Evolutionary conservation across 2,329 filamentous ascomycete genomes (phyloP), one percentile per base, ranked within the genome.

Genomic region (Tolypocladium tundrense): DNA sequence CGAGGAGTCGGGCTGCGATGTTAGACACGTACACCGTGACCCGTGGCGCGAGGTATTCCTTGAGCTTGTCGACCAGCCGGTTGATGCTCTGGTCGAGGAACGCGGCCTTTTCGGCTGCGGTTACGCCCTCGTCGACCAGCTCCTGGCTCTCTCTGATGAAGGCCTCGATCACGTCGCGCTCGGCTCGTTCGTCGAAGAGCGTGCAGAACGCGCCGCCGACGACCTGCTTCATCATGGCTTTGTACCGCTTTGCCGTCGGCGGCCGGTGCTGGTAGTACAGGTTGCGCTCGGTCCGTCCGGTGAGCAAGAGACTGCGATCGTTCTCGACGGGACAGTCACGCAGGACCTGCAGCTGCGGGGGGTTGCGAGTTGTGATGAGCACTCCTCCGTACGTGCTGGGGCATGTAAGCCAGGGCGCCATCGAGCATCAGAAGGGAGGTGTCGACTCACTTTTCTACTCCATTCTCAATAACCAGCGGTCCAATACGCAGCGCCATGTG

Each of bases 401-500:
- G 2, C 1, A 16, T n/a, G 27, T 52, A 6, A 52, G 7, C 39
- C 39, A 40, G 14, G 39, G 39, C 37, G 13, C 1, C 37, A 16
- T 19, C 39, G 6, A 6, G 13, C 16, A 40, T 40, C 39, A 14
- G 4, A 4, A 6, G 1, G 37, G 39, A 19, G 11, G 19, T 7
- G 2, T 21, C 9, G 19, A 67, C 72, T 67, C 64, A 75, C 73
- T 71, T 65, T 24, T 63, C 61, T 6, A 72, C 68, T 9, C 72
- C 73, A 59, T 74, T 75, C 62, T 75, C 72, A 42, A 76, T 70
- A 3, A 75, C 58, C 31, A 77, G 43, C 5, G 73, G 72, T 0
- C 74, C 74, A 37, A 76, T 57, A 0, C 72, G 67, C 8, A 76
- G 63, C 11, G 69, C 70, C 72, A 75, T 75, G 50, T 74, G 73